Evolutionary conservation across 345 rosid species (phyloP).

Genomic region (Salix suchowensis): DNA sequence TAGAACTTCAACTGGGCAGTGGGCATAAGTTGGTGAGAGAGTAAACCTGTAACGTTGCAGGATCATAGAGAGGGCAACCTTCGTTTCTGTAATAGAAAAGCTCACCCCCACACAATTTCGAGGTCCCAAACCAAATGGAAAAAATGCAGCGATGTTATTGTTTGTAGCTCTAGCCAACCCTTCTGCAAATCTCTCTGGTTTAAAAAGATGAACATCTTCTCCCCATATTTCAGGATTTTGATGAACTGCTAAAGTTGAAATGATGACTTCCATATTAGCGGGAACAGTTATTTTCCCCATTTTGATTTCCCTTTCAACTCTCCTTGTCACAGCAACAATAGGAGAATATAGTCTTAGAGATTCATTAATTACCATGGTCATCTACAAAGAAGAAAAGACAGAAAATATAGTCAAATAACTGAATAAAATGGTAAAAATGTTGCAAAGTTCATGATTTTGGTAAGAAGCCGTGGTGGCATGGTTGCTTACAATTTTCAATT

Average conservation of each 20-base stretch:
- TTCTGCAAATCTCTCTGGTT: slow-evolving; percentile 42
- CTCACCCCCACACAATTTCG: slow-evolving; percentile 39
- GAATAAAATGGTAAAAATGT: not conserved
- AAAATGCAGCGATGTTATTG: slow-evolving; percentile 29
- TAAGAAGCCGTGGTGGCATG: not conserved
- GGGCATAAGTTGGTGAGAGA: slow-evolving; percentile 36
- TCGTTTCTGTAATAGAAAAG: slow-evolving; percentile 33
- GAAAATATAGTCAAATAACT: not conserved
- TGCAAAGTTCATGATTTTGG: not conserved
- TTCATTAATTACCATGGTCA: slow-evolving; percentile 38
- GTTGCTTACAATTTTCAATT: slow-evolving; percentile 31
- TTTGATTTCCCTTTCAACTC: slow-evolving; percentile 18
- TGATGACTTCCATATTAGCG: slow-evolving; percentile 8
- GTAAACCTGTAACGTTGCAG: slow-evolving; percentile 38
- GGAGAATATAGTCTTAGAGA: slow-evolving; percentile 43
- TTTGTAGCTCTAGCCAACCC: slow-evolving; percentile 45
- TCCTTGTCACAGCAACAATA: not conserved
- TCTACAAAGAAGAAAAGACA: slow-evolving; percentile 8
- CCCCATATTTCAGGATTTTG: slow-evolving; percentile 41
- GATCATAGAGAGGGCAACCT: slow-evolving; percentile 45
- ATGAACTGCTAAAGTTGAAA: slow-evolving; percentile 29
- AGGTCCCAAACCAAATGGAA: slow-evolving; percentile 42
- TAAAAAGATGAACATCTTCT: slow-evolving; percentile 35
- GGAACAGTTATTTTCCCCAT: slow-evolving; percentile 32
- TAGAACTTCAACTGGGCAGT: slow-evolving; percentile 27